These are phyloP conservation scores for Leccinum barrowsii DNA, from an alignment of 768 basidiomycete genomes.

Conservation along the genomic window DNA sequence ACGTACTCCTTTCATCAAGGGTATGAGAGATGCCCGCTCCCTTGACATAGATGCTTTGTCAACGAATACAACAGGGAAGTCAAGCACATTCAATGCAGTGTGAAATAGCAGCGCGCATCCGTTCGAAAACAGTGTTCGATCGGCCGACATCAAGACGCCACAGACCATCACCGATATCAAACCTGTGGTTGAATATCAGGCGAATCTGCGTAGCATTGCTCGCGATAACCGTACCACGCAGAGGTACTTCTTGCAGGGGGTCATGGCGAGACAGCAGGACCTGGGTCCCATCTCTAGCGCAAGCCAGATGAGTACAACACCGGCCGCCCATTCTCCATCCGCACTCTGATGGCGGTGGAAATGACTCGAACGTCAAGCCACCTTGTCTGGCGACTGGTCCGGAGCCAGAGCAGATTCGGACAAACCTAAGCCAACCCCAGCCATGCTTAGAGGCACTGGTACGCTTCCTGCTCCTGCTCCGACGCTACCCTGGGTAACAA, in stretches of 20 bases:
- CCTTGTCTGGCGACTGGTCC: constrained; percentile 17
- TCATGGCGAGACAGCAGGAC: constrained; percentile 60
- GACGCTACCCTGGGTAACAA: constrained; percentile 31
- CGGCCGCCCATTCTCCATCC: constrained; percentile 38
- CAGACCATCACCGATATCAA: constrained; percentile 37
- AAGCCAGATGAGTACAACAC: constrained; percentile 21
- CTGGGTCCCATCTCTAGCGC: constrained; percentile 66
- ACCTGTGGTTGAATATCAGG: constrained; percentile 53
- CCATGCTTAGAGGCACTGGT: background rate
- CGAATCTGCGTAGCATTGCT: constrained; percentile 49
- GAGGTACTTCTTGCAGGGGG: constrained; percentile 53
- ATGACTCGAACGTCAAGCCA: background rate
- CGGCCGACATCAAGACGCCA: constrained; percentile 74
- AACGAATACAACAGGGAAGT: constrained; percentile 90
- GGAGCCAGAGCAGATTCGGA: constrained; percentile 5
- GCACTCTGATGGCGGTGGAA: constrained; percentile 19
- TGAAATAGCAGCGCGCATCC: constrained; percentile 67
- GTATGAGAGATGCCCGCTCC: constrained; percentile 87
- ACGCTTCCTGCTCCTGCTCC: constrained; percentile 4
- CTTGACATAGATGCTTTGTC: constrained; percentile 98
- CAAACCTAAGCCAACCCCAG: background rate
- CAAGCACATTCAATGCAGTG: constrained; percentile 62
- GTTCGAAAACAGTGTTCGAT: constrained; percentile 59
- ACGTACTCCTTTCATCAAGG: constrained; percentile 91
- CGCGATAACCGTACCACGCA: constrained; percentile 54